Evolutionary conservation across 2,329 filamentous ascomycete genomes (phyloP), one percentile per base, ranked within the genome.

Genomic region (Ophiostoma novo-ulmi): DNA sequence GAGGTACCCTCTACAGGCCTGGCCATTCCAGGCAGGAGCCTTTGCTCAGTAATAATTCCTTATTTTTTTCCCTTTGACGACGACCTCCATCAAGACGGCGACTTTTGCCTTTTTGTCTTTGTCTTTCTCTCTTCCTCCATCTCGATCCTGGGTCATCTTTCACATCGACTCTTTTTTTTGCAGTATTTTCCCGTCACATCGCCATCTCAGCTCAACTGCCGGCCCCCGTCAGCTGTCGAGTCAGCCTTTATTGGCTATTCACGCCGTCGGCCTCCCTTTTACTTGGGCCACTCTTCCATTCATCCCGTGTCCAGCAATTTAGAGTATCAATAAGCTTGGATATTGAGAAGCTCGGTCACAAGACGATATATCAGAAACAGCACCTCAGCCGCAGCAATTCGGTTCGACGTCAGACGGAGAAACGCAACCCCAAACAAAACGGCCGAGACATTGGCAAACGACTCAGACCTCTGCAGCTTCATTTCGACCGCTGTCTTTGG

Each of bases 401-500:
- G 26, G 26, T 17, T 63, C 58, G 14, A 63, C 26, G 58, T 63
- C 58, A 20, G 58, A 63, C 58, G 58, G 52, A 63, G 58, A 17
- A 63, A 26, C 11, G 35, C 13, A 6, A 39, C 4, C 63, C 35
- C 3, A n/a, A 65, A 41, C 7, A n/a, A 65, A 65, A 11, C 35
- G 35, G 35, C 63, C 63, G 63, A 65, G 63, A 65, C 63, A 65
- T 64, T 64, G 31, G 31, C 44, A 11, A 14, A 63, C 58, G 26
- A 20, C 58, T 26, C 36, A 39, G 36, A 39, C 63, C 63, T 17
- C 63, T 38, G 11, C 55, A 63, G 58, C 58, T 63, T 55, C 52
- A 20, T 52, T 35, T 63, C 11, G 58, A 20, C 14, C 20, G 58
- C 58, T 63, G 22, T 63, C 44, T 52, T 58, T 26, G 55, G 22